Conservation (phyloP, 2,329 filamentous ascomycete genomes). For the Monilinia aucupariae region DNA sequence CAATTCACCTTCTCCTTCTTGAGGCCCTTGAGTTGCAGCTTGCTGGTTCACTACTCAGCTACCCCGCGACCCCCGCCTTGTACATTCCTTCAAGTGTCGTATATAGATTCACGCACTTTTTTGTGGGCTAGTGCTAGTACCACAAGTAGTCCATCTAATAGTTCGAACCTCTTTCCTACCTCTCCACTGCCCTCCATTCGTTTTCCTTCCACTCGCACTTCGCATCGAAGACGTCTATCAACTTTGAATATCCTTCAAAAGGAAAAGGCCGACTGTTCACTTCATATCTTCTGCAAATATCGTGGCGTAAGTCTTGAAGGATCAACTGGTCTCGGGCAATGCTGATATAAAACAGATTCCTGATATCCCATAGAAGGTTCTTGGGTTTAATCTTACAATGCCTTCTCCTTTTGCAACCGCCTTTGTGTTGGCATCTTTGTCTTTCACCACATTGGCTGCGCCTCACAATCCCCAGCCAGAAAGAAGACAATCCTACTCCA, state of each 20-base stretch:
- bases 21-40: neutral
- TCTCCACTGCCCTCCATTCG: neutral
- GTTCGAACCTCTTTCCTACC: neutral
- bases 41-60: neutral
- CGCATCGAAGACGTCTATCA: neutral
- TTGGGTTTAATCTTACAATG: slow-evolving; percentile 22
- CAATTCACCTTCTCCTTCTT: neutral
- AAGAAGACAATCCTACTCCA: slow-evolving; percentile 22
- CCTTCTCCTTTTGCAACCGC: slow-evolving; percentile 21
- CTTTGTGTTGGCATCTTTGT: slow-evolving; percentile 22
- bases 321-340: neutral
- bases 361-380: neutral
- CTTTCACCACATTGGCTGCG: slow-evolving; percentile 19
- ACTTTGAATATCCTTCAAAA: neutral
- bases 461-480: slow-evolving; percentile 20
- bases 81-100: neutral
- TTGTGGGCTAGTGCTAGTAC: neutral
- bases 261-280: neutral
- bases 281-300: neutral
- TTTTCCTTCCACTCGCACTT: neutral
- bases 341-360: neutral
- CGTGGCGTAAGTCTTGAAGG: neutral
- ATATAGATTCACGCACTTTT: neutral
- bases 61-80: slow-evolving; percentile 1
- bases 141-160: neutral